Conservation (phyloP, 306 rosid genomes). For the Cucurbita moschata region DNA sequence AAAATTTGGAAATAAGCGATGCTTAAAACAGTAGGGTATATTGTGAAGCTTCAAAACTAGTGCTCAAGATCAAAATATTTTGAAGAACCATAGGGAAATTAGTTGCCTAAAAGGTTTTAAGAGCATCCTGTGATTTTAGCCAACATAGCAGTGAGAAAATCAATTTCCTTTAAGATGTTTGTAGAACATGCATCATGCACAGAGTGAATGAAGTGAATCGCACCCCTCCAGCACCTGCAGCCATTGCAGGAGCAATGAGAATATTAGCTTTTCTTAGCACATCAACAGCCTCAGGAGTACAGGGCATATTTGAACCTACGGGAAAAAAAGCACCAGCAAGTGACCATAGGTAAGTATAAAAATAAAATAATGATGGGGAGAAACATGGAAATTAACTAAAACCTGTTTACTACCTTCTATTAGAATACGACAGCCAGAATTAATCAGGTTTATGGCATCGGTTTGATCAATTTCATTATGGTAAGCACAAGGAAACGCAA, state of each 20-base stretch:
- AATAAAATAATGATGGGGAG: neutral
- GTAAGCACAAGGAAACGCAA: constrained; percentile 93
- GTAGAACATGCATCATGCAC: constrained; percentile 5
- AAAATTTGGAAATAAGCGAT: neutral
- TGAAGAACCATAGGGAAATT: neutral
- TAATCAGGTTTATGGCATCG: constrained; percentile 79
- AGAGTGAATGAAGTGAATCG: constrained; percentile 19
- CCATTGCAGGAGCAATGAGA: constrained; percentile 92
- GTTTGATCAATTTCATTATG: constrained; percentile 90
- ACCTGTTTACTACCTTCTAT: constrained; percentile 61
- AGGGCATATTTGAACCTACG: constrained; percentile 92
- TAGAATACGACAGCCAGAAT: constrained; percentile 77
- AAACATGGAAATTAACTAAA: neutral
- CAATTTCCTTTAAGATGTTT: neutral
- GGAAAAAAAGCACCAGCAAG: constrained; percentile 4
- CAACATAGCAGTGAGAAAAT: neutral
- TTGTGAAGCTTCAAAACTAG: neutral
- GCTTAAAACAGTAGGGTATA: neutral
- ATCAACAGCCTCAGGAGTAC: constrained; percentile 82
- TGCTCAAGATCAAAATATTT: neutral
- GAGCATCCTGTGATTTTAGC: neutral
- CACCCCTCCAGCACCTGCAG: constrained; percentile 99
- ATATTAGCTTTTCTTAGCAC: constrained; percentile 81
- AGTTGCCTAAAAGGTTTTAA: neutral
- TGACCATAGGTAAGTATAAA: constrained; percentile 9